Percentiles rank a stretch among this genome's conserved stretches.
Conservation (phyloP, 2,329 filamentous ascomycete species). For the Cercospora berteroae region DNA sequence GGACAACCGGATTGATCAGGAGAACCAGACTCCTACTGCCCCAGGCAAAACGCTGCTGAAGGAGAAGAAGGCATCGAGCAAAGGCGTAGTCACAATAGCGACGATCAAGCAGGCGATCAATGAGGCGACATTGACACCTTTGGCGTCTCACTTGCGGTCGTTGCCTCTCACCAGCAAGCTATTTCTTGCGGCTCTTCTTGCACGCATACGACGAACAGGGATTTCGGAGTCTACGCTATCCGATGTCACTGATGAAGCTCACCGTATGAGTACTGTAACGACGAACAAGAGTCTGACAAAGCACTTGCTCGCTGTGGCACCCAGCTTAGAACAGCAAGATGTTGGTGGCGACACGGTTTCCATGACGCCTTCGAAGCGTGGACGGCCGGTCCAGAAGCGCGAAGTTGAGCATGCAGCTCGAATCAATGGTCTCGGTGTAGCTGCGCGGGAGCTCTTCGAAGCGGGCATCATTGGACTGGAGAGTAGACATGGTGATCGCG, state of each 20-base stretch:
- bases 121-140: conserved; percentile 87
- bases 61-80: conserved; percentile 41
- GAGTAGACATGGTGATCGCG: conserved; percentile 71
- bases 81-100: conserved; percentile 75
- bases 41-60: conserved; percentile 58
- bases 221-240: conserved; percentile 83
- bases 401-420: conserved; percentile 44
- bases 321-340: conserved; percentile 29
- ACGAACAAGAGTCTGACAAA: conserved; percentile 60
- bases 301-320: conserved; percentile 53
- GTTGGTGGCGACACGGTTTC: conserved; percentile 33
- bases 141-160: conserved; percentile 82
- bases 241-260: conserved; percentile 84
- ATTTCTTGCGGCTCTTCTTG: conserved; percentile 77
- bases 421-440: conserved; percentile 63
- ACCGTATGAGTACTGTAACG: conserved; percentile 62
- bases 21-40: conserved; percentile 53
- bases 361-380: conserved; percentile 35
- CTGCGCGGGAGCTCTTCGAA: conserved; percentile 79
- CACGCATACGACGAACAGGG: conserved; percentile 76
- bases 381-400: conserved; percentile 34
- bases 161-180: conserved; percentile 81
- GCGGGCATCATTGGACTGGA: conserved; percentile 87
- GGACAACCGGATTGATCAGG: conserved; percentile 28
- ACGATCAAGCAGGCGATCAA: conserved; percentile 93